Percentiles rank a stretch among this genome's conserved stretches.
Evolutionary conservation across 2,329 filamentous ascomycete species (phyloP).

Genomic region (Emergomyces pasteurianus): DNA sequence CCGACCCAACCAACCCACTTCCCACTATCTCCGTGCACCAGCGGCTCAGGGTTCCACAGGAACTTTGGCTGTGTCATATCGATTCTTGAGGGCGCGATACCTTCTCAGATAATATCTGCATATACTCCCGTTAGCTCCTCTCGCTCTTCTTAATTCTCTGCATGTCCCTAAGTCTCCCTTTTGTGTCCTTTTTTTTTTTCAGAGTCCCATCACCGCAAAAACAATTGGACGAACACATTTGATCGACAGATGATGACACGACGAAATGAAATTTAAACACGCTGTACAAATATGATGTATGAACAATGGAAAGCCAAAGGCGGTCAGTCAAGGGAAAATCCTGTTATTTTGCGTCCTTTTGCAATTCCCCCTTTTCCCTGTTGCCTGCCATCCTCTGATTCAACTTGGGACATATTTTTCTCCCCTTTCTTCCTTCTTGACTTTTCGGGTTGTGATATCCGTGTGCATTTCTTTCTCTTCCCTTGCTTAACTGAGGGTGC

Average conservation of each 20-base stretch:
- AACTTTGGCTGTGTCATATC: conserved; percentile 48
- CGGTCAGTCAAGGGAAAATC: not conserved
- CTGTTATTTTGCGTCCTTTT: not conserved
- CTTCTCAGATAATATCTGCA: conserved; percentile 79
- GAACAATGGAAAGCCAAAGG: not conserved
- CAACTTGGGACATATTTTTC: not conserved
- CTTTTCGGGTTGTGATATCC: not conserved
- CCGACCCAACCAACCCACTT: not conserved
- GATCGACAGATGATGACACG: not conserved
- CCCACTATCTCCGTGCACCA: conserved; percentile 8
- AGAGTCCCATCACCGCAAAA: not conserved
- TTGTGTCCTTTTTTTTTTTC: not conserved
- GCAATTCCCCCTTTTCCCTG: not conserved
- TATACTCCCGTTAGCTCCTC: not conserved
- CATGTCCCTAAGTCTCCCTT: too few relatives aligned
- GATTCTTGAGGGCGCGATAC: conserved; percentile 72
- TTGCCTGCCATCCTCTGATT: not conserved
- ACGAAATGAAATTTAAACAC: not conserved
- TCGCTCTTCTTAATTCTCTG: not conserved
- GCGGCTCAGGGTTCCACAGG: conserved; percentile 10
- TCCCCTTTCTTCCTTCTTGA: not conserved
- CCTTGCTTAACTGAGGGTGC: not conserved
- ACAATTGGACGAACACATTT: not conserved
- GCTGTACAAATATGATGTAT: not conserved
- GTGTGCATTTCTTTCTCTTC: not conserved